Percentiles rank a stretch among this genome's conserved stretches.
Evolutionary conservation across 2,329 filamentous ascomycete genomes (phyloP).

Genomic region (Chaetomium sp.): DNA sequence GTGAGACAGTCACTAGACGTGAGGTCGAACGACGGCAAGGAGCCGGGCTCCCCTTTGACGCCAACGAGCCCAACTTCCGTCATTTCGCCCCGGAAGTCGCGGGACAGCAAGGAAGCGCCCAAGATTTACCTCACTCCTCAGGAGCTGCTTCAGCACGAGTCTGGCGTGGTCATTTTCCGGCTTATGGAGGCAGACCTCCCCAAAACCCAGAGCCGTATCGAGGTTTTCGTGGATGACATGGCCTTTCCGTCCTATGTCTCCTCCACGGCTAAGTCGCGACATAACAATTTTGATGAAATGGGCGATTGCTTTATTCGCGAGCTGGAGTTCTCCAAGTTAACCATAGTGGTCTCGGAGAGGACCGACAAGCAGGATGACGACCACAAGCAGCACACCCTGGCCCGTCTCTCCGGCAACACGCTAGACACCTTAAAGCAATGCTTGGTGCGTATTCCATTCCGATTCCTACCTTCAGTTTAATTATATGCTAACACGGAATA

Average conservation of each 20-base stretch:
- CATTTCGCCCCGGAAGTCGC: constrained; percentile 39
- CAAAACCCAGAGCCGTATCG: constrained; percentile 67
- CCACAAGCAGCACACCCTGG: constrained; percentile 68
- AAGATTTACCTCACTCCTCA: constrained; percentile 74
- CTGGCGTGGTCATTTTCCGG: constrained; percentile 89
- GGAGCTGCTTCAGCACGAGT: constrained; percentile 79
- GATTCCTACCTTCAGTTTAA: not conserved
- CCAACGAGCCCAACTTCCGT: constrained; percentile 41
- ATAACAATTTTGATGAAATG: constrained; percentile 78
- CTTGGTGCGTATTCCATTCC: constrained; percentile 50
- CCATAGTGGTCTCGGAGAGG: constrained; percentile 77
- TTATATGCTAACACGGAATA: constrained; percentile 31
- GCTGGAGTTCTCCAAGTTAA: constrained; percentile 92
- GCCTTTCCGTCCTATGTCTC: constrained; percentile 84
- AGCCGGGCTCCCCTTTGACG: constrained; percentile 33
- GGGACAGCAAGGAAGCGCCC: constrained; percentile 54
- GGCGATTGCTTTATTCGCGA: constrained; percentile 95
- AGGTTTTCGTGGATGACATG: constrained; percentile 92
- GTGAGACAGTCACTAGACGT: constrained; percentile 29
- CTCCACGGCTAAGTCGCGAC: constrained; percentile 62
- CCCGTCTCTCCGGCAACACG: constrained; percentile 78
- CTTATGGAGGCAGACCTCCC: constrained; percentile 84
- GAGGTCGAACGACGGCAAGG: constrained; percentile 27
- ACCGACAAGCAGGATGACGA: constrained; percentile 65
- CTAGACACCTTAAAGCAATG: constrained; percentile 82